These are phyloP conservation scores for Geosmithia putterillii DNA, from an alignment of 2,329 filamentous ascomycete species.

Conservation along the genomic window DNA sequence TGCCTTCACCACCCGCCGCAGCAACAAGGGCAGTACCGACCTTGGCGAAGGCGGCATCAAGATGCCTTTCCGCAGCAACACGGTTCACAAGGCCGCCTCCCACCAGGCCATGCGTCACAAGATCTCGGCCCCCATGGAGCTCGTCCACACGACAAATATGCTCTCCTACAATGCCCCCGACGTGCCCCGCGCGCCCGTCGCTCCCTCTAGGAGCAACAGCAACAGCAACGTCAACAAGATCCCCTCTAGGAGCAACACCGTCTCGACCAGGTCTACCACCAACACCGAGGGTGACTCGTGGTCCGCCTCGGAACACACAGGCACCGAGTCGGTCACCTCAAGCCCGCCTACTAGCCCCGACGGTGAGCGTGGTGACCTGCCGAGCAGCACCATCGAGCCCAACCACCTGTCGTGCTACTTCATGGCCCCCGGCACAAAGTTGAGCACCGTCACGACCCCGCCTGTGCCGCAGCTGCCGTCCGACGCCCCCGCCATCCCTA, in stretches of 20 bases:
- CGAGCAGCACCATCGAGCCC: slow-evolving; percentile 44
- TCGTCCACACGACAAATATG: slow-evolving; percentile 93
- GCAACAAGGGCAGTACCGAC: slow-evolving; percentile 38
- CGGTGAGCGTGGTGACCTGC: slow-evolving; percentile 31
- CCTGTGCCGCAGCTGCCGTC: slow-evolving; percentile 17
- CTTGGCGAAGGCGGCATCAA: slow-evolving; percentile 25
- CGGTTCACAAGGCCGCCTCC: slow-evolving; percentile 28
- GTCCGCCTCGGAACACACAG: slow-evolving; percentile 45
- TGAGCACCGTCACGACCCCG: slow-evolving; percentile 17
- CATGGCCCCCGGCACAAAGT: slow-evolving; percentile 32
- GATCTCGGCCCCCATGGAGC: slow-evolving; percentile 78
- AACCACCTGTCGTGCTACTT: slow-evolving; percentile 61
- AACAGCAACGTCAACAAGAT: no score
- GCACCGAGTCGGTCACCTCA: slow-evolving; percentile 28
- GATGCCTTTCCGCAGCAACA: slow-evolving; percentile 34
- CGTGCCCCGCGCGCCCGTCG: slow-evolving; percentile 26
- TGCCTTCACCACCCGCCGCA: slow-evolving; percentile 59
- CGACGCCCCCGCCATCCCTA: slow-evolving; percentile 56
- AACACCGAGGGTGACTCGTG: slow-evolving; percentile 55
- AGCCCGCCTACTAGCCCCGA: slow-evolving; percentile 61
- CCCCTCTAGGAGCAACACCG: slow-evolving; percentile 37
- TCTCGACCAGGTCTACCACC: slow-evolving; percentile 13
- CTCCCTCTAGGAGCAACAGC: slow-evolving; percentile 37
- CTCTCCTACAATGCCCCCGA: slow-evolving; percentile 91
- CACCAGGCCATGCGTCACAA: slow-evolving; percentile 42